These are phyloP conservation scores for Proliferodiscus dingleyae DNA, from an alignment of 2,329 filamentous ascomycete genomes.

Conservation along the genomic window DNA sequence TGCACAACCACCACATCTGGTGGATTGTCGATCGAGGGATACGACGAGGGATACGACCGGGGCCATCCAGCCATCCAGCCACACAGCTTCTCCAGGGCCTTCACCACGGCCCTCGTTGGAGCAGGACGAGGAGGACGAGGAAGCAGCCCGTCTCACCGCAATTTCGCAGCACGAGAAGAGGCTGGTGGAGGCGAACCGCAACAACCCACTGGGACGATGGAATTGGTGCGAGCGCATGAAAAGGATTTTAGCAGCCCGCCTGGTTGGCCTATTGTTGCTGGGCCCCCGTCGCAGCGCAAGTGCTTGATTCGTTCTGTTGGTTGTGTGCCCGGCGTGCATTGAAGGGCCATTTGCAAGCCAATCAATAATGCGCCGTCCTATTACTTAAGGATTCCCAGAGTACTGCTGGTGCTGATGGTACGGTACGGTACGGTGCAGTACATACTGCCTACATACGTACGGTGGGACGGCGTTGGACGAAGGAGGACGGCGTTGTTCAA, in stretches of 20 bases:
- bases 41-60: no score
- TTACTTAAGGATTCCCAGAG: no score
- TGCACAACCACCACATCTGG: no score
- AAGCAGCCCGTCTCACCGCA: slow-evolving; percentile 20
- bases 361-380: no score
- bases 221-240: slow-evolving; percentile 23
- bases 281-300: not conserved
- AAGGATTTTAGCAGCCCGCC: not conserved
- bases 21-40: no score
- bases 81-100: no score
- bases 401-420: no score
- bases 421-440: no score
- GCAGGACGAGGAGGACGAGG: no score
- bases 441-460: not conserved
- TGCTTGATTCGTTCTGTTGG: not conserved
- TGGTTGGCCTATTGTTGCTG: slow-evolving; percentile 7
- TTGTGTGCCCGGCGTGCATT: not conserved
- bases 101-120: no score
- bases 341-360: not conserved
- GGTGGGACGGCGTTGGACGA: not conserved
- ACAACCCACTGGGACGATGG: slow-evolving; percentile 17
- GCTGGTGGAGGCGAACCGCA: slow-evolving; percentile 5
- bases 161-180: slow-evolving; percentile 16
- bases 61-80: no score
- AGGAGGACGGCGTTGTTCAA: not conserved